Evolutionary conservation across 805 yeast genomes (phyloP), one percentile per base, ranked within the genome.

Genomic region (Kuraishia piskuri): DNA sequence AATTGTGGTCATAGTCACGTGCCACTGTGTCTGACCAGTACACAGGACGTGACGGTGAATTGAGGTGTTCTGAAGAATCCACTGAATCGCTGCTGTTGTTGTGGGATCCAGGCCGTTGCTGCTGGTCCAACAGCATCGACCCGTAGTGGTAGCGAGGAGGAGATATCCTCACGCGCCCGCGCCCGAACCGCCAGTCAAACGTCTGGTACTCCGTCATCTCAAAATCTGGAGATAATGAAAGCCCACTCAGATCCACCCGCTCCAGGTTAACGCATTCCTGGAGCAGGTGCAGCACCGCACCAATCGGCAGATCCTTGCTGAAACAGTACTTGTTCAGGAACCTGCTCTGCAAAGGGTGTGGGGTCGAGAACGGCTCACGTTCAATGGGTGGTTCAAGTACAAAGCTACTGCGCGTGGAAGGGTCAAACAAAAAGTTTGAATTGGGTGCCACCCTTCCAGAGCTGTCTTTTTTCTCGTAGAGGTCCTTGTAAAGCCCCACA

Each of bases 271-370:
- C 81, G 62, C 96, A 90, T 36, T 79, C 69, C n/a, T 76, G 76
- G 44, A 90, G 62, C 40, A 89, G 61, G 63, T 88, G 95, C 14
- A 90, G 62, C 9, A 90, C 61, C 57, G 82, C 80, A 0, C 96
- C 97, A 25, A 85, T 69, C 1, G 97, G 97, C 6, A 90, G 63
- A 64, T 90, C 97, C 58, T 78, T 81, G n/a, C 84, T 76, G 21
- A 78, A 72, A 2, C 88, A 75, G 66, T 86, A 86, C 64, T 80
- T 84, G 52, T 75, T 61, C 40, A 88, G 64, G 57, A 84, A 81
- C 54, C 80, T 78, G 63, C 79, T 84, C 46, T 82, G 80, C 49
- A 69, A 65, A 2, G 94, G 94, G 62, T 87, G 90, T 2, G 67
- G 62, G 0, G 68, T 61, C 6, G 65, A 55, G 56, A 64, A 74